Conservation (phyloP, 371 early-diverging fungal genomes). For the Syncephalastrum racemosum region DNA sequence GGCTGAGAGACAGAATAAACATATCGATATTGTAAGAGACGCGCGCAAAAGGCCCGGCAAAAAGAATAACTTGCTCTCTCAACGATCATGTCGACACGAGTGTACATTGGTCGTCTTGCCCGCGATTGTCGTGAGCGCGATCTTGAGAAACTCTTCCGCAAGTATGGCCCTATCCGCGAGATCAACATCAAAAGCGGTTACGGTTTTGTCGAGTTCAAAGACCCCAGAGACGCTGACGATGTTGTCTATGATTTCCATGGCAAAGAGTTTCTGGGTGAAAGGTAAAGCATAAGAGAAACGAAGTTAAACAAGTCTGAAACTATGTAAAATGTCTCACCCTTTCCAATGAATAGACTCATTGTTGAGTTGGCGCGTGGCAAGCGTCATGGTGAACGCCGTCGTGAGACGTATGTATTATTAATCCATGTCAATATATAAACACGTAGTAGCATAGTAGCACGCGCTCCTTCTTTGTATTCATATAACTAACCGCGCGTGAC, state of each 20-base stretch:
- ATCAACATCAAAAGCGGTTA: conserved; percentile 74
- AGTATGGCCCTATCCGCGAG: conserved; percentile 72
- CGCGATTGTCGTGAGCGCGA: conserved; percentile 70
- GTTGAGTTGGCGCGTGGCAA: conserved; percentile 76
- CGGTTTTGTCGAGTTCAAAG: conserved; percentile 78
- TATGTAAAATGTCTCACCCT: background rate
- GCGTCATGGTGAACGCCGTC: conserved; percentile 52
- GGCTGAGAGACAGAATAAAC: too few relatives aligned
- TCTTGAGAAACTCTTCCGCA: conserved; percentile 66
- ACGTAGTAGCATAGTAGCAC: too few relatives aligned
- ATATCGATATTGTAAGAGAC: too few relatives aligned
- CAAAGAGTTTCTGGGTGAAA: conserved; percentile 71
- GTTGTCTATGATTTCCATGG: conserved; percentile 72
- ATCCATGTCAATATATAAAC: background rate
- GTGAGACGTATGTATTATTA: conserved; percentile 15
- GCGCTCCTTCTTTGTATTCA: conserved; percentile 5
- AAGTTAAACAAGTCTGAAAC: too few relatives aligned
- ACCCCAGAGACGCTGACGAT: conserved; percentile 75
- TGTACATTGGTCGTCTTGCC: conserved; percentile 72
- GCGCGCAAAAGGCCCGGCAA: too few relatives aligned
- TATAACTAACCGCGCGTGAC: background rate
- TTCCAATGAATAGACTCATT: conserved; percentile 51
- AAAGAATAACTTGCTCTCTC: too few relatives aligned
- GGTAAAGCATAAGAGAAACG: conserved; percentile 38
- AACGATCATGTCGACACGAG: conserved; percentile 41